Conservation (phyloP, 805 yeast genomes). For the Teunomyces atbi region DNA sequence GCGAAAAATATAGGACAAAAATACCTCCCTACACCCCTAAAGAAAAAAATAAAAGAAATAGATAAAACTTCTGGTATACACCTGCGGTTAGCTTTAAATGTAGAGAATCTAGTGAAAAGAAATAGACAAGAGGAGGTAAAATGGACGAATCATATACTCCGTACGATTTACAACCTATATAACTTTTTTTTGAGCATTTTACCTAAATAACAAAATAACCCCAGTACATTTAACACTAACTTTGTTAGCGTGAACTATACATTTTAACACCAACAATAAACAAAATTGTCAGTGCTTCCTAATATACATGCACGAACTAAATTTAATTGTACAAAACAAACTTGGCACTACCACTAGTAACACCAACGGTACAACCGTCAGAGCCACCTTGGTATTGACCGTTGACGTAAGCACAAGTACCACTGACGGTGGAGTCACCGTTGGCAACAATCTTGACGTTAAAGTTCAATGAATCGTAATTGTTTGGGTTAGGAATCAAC, state of each 20-base stretch:
- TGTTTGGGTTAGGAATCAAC: conserved; percentile 94
- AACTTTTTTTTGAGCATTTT: background rate
- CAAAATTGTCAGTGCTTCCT: background rate
- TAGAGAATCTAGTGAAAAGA: no score
- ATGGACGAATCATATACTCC: no score
- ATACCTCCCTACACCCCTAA: no score
- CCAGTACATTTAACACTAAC: background rate
- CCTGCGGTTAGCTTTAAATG: no score
- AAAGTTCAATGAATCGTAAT: conserved; percentile 56
- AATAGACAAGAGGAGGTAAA: no score
- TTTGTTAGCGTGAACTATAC: background rate
- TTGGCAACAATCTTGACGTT: conserved; percentile 68
- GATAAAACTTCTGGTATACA: no score
- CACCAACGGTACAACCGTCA: conserved; percentile 93
- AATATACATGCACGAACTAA: conserved; percentile 3
- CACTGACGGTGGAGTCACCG: conserved; percentile 50
- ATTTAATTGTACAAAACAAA: conserved; percentile 61
- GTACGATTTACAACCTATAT: no score
- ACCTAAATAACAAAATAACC: background rate
- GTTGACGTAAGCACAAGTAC: conserved; percentile 76
- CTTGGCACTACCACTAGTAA: conserved; percentile 77
- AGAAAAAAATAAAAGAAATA: no score
- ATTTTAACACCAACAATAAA: background rate
- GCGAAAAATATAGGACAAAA: no score
- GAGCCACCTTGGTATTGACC: conserved; percentile 74